Evolutionary conservation across 257 asterid species (phyloP), one percentile per base, ranked within the genome.

Genomic region (Scutellaria baicalensis): DNA sequence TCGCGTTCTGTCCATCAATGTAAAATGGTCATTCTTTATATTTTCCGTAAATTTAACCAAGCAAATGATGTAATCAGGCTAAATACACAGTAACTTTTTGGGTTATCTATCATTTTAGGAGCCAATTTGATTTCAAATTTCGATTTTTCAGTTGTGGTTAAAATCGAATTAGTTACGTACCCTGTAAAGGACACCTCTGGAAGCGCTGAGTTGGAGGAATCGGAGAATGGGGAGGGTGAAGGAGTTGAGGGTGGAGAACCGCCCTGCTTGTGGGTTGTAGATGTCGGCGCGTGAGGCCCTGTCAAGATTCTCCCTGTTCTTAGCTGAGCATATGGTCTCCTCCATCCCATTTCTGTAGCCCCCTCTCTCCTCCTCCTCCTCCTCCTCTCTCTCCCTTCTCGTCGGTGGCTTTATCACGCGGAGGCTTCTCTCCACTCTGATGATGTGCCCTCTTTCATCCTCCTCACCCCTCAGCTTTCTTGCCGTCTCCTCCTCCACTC

Each of bases 221-320:
- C 74, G 33, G 72, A 90, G 97, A 27, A 90, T 70, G 3, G 96
- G 96, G 35, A 88, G 86, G 0, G 84, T 86, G 43, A 60, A 64
- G 83, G 86, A 62, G 77, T 84, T 82, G 42, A 81, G 66, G 78
- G 91, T 85, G 78, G 86, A 71, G 49, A 77, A 69, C 2, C 91
- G 76, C 0, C 97, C 95, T 3, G 94, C 96, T 3, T 75, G 81
- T 10, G 91, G 88, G 76, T 87, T 88, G 71, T 77, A 90, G 13
- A 88, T 16, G 54, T 90, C 97, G 23, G 94, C 89, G 13, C 85
- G 83, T 27, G 83, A 63, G 1, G 89, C 80, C 1, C 67, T 70
- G 44, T 85, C 84, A 10, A 86, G 64, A 68, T 84, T 86, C 45
- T 83, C 82, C 9, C 79, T 69, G 27, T 66, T 11, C 70, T 80